Conservation (phyloP, 176 grass and related monocot genomes). For the Musa beccarii region DNA sequence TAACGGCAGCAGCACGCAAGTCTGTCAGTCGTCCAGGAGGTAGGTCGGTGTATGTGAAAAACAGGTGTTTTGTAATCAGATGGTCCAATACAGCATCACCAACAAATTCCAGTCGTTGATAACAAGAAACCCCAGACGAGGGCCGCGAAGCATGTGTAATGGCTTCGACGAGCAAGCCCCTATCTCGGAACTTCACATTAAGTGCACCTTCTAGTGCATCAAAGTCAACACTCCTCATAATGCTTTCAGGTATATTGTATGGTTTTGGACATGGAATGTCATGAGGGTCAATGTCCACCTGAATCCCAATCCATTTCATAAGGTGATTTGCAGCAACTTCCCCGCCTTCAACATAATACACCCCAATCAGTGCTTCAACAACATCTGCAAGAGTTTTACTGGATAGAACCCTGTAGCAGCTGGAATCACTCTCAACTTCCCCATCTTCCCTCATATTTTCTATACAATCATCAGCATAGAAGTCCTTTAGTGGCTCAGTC, state of each 20-base stretch:
- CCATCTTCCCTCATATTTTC: conserved; percentile 81
- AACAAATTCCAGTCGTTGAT: conserved; percentile 96
- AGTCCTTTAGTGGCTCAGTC: conserved; percentile 29
- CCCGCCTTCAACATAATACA: conserved; percentile 89
- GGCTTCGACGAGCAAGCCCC: conserved; percentile 76
- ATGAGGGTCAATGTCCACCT: conserved; percentile 64
- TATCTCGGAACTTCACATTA: conserved; percentile 59
- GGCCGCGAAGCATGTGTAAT: conserved; percentile 94
- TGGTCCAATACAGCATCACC: conserved; percentile 97
- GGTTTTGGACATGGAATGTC: conserved; percentile 64
- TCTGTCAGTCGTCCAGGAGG: conserved; percentile 92
- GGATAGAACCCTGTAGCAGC: conserved; percentile 91
- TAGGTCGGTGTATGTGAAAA: conserved; percentile 92
- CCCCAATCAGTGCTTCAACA: conserved; percentile 89
- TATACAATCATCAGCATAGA: conserved; percentile 36
- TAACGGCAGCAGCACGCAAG: conserved; percentile 88
- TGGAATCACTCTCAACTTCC: conserved; percentile 90
- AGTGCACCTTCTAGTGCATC: conserved; percentile 66
- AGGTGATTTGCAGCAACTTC: conserved; percentile 93
- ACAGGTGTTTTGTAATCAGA: conserved; percentile 80
- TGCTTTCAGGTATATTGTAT: conserved; percentile 81
- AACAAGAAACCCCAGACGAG: conserved; percentile 94
- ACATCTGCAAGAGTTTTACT: conserved; percentile 98
- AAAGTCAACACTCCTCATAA: conserved; percentile 76
- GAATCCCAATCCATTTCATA: conserved; percentile 96